A percentile compares a stretch with the other conserved stretches of the same genome.
Evolutionary conservation across 2,329 filamentous ascomycete genomes (phyloP).

Genomic region (Apiospora sp.): DNA sequence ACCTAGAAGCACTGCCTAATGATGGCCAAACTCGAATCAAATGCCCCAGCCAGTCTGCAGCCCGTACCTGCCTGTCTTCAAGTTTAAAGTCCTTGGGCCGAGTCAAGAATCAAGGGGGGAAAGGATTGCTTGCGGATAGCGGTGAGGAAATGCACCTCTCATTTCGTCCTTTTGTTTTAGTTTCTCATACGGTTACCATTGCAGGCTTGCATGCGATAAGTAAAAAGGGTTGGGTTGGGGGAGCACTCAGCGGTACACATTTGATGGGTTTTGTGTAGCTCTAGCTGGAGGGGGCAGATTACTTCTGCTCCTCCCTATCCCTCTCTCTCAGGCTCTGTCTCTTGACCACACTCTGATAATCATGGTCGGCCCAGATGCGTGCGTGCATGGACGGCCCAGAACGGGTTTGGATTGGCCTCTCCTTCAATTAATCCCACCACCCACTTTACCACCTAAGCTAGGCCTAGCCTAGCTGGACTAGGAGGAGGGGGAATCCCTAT

Average conservation of each 20-base stretch:
- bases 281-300: constrained; percentile 20
- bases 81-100: constrained; percentile 17
- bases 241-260: constrained; percentile 4
- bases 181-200: constrained; percentile 16
- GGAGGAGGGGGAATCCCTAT: neutral
- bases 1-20: constrained; percentile 8
- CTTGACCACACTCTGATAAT: constrained; percentile 9
- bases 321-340: neutral
- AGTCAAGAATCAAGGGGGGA: constrained; percentile 19
- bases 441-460: constrained; percentile 15
- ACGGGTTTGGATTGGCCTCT: constrained; percentile 20
- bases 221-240: neutral
- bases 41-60: constrained; percentile 18
- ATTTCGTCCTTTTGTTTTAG: constrained; percentile 13
- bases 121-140: constrained; percentile 5
- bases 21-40: neutral
- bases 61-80: constrained; percentile 13
- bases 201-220: constrained; percentile 7
- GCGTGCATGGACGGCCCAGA: constrained; percentile 18
- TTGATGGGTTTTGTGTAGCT: constrained; percentile 20
- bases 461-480: neutral
- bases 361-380: constrained; percentile 14
- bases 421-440: constrained; percentile 19
- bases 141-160: constrained; percentile 21
- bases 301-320: constrained; percentile 16